These are phyloP conservation scores for Peronospora belbahrii DNA, from an alignment of 352 stramenopile species.

Conservation along the genomic window DNA sequence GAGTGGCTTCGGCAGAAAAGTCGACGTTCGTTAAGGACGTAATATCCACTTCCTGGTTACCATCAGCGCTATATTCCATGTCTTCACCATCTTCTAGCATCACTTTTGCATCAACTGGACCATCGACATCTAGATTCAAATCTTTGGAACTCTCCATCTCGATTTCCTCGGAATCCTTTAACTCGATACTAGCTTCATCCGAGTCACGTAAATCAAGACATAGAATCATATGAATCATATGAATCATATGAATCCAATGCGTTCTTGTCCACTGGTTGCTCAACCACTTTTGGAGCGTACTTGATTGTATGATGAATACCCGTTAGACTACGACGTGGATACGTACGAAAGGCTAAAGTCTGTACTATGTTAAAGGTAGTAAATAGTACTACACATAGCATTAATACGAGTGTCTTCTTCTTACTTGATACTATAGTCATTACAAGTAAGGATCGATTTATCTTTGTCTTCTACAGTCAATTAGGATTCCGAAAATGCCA, in stretches of 20 bases:
- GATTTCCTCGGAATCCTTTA: constrained; percentile 9
- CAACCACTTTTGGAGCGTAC: constrained; percentile 25
- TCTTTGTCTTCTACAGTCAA: too few species aligned
- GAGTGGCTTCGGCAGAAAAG: constrained; percentile 19
- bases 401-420: constrained; percentile 29
- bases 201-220: constrained; percentile 13
- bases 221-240: constrained; percentile 23
- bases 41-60: constrained; percentile 21
- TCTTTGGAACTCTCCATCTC: neutral
- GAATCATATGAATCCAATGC: constrained; percentile 19
- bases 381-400: constrained; percentile 25
- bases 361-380: constrained; percentile 14
- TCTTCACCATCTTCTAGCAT: constrained; percentile 19
- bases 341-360: constrained; percentile 17
- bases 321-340: constrained; percentile 11
- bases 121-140: constrained; percentile 23
- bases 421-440: too few species aligned
- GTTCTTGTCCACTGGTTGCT: constrained; percentile 12
- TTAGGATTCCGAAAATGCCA: too few species aligned
- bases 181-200: constrained; percentile 8
- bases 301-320: constrained; percentile 30
- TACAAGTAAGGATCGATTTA: too few species aligned
- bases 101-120: constrained; percentile 22
- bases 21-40: constrained; percentile 15
- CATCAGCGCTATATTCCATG: constrained; percentile 24